Evolutionary conservation across 2,329 filamentous ascomycete genomes (phyloP).

Genomic region (Anisogramma anomala): DNA sequence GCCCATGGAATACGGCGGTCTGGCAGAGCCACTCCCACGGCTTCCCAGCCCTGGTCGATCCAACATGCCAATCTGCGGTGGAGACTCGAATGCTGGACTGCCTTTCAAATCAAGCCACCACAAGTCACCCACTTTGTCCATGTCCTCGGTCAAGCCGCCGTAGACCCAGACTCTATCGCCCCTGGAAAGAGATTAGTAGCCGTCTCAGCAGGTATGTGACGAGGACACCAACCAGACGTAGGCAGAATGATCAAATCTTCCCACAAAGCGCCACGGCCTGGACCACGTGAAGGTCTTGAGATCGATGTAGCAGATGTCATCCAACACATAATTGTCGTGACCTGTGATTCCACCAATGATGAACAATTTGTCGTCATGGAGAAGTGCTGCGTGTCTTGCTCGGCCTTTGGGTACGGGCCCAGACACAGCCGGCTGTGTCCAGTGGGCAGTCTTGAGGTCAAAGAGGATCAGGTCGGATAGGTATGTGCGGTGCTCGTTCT

Average conservation of each 20-base stretch:
- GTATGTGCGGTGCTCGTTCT: slow-evolving; percentile 94
- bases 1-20: slow-evolving; percentile 39
- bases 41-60: slow-evolving; percentile 34
- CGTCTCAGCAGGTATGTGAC: not conserved
- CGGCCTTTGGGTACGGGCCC: slow-evolving; percentile 80
- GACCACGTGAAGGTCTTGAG: slow-evolving; percentile 98
- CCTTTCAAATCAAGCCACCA: slow-evolving; percentile 97
- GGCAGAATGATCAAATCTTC: slow-evolving; percentile 86
- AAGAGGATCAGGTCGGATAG: slow-evolving; percentile 94
- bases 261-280: slow-evolving; percentile 86
- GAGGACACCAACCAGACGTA: slow-evolving; percentile 58
- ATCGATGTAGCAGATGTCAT: slow-evolving; percentile 94
- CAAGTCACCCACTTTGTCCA: slow-evolving; percentile 92
- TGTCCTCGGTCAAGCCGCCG: slow-evolving; percentile 85
- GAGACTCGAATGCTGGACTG: slow-evolving; percentile 69
- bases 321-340: slow-evolving; percentile 80
- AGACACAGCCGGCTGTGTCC: slow-evolving; percentile 81
- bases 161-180: slow-evolving; percentile 91
- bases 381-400: slow-evolving; percentile 82
- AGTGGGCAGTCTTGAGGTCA: slow-evolving; percentile 85
- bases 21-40: slow-evolving; percentile 37
- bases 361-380: slow-evolving; percentile 94
- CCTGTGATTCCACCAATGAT: slow-evolving; percentile 93
- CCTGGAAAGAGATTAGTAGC: slow-evolving; percentile 22
- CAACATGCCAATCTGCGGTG: slow-evolving; percentile 44